Base-by-base conservation (phyloP, 805 yeast genomes). In the Naumovozyma baii region DNA sequence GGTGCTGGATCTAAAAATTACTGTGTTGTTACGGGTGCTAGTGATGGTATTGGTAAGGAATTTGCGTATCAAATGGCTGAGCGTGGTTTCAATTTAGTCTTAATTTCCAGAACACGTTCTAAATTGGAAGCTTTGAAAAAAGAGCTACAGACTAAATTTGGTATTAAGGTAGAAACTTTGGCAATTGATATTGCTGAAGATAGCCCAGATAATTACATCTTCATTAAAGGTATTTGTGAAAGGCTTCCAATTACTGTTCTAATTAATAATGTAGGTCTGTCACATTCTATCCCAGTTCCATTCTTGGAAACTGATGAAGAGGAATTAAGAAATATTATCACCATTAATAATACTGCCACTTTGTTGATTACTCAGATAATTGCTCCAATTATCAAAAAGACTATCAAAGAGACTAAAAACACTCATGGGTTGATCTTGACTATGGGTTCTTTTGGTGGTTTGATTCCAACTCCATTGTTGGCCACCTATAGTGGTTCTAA, bases 11-110 rank as follows among this genome's bases (percentile, higher is more conserved):
- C 50, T 15, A 82, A 81, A 19, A 69, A 74, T 31, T 92, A 96
- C 90, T 96, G 96, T n/a, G 83, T 92, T 25, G 74, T 92, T 14
- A 92, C 98, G 5, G 98, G 98, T 42, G 94, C 96, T 3, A 85
- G 96, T 36, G 97, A 92, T 59, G 98, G 98, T 28, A 82, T 92
- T 55, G 98, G 98, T 42, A 86, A 88, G 59, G 95, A 92, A 61
- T 92, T 75, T 57, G 80, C 96, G 2, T 55, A 64, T 18, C 97
- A 90, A 64, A 72, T 92, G 62, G 98, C 97, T 10, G 62, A 71
- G 39, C 78, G 73, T 48, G 95, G 95, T 2, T 81, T 88, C 61
- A 88, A 87, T 51, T 61, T 92, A 35, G 78, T 85, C 10, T 70
- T 92, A 49, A 78, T 90, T 13, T 83, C 96, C 18, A 77, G 98